Base-by-base conservation (phyloP, 192 early-diverging fungal genomes). In the Haplosporangium gracile region DNA sequence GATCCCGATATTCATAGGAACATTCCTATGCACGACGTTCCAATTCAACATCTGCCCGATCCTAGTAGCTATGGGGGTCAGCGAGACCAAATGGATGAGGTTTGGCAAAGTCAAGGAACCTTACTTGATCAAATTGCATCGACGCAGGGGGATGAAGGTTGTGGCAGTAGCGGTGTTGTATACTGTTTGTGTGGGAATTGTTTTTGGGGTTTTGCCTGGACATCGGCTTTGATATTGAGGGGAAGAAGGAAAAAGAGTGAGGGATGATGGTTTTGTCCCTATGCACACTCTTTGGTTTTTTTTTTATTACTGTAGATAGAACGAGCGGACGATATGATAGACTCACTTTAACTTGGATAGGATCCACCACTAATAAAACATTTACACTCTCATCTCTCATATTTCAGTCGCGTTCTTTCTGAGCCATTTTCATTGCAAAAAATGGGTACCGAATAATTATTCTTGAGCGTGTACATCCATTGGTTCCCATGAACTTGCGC, bases 21-120 rank as follows among this genome's bases (percentile, higher is more conserved):
- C 68, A 15, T 36, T 85, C 4, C 13, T 80, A 24, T 85, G 83
- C 75, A 80, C 83, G 2, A 80, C 78, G 4, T 85, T 85, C 60
- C 83, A 85, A 49, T 85, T 80, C 70, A 85, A 85, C 10, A 51
- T 85, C 36, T 85, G 83, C 22, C 83, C 83, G 4, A 20, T 85
- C 10, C 51, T 85, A 75, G 83, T 60, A 2, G 53, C 78, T 4
- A 53, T 85, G 22, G 77, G 72, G 15, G 78, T 80, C 26, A 85
- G 83, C 36, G 83, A 85, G 75, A 77, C 78, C 2, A 72, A 57
- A 34, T 80, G 74, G 83, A 80, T 85, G 78, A 72, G 77, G 57
- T 85, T 77, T 72, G 83, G 60, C 15, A 80, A 77, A 70, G 80
- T 85, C 70, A 80, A 80, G 70, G 83, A 85, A 42, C 78, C 78